These are phyloP conservation scores for Anthracocystis walkeri DNA, from an alignment of 1,284 basidiomycete genomes.

Conservation along the genomic window DNA sequence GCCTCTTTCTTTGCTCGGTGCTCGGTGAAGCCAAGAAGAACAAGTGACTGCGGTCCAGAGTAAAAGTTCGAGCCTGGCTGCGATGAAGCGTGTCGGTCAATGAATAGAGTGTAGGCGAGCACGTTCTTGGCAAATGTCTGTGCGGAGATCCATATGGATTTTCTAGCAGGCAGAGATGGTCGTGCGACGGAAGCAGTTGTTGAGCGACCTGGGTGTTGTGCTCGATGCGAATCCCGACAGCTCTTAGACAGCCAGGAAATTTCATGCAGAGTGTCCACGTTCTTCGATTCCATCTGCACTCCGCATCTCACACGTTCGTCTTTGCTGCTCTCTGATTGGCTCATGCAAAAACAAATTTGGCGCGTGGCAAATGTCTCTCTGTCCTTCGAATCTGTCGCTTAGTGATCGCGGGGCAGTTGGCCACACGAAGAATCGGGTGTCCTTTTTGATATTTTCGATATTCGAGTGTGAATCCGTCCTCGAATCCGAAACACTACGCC, in stretches of 20 bases:
- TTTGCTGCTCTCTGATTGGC: constrained; percentile 26
- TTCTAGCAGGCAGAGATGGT: background rate
- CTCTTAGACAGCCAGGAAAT: constrained; percentile 13
- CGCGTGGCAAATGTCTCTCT: background rate
- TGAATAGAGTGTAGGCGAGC: background rate
- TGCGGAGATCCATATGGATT: background rate
- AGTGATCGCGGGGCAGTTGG: background rate
- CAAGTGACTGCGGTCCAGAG: too few relatives aligned
- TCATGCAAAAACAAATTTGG: background rate
- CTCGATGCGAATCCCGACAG: constrained; percentile 4
- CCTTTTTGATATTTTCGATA: background rate
- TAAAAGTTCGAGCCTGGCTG: too few relatives aligned
- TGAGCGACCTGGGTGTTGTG: constrained; percentile 18
- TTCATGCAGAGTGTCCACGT: constrained; percentile 42
- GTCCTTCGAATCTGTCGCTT: background rate
- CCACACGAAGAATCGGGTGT: background rate
- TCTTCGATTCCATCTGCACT: constrained; percentile 33
- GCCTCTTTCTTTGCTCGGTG: background rate
- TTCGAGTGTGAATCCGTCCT: background rate
- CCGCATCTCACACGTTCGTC: constrained; percentile 30
- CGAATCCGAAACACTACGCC: background rate
- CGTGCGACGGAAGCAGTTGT: constrained; percentile 1
- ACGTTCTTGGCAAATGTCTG: constrained; percentile 8
- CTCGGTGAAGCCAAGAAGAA: background rate
- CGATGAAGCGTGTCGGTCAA: background rate